Evolutionary conservation across 2,329 filamentous ascomycete genomes (phyloP).

Genomic region (Madurella mycetomatis): DNA sequence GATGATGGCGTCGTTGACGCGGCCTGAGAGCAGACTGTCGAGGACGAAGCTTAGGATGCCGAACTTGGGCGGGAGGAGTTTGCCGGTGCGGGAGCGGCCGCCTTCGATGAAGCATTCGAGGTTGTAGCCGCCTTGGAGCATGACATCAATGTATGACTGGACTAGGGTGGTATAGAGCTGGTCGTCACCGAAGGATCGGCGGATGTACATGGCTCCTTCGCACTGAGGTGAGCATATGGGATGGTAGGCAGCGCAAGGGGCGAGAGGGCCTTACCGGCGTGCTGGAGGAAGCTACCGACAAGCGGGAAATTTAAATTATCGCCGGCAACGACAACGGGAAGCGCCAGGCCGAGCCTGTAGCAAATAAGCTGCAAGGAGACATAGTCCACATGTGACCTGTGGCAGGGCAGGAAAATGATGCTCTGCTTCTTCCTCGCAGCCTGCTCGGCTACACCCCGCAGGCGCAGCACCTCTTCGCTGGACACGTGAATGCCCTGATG

Average conservation of each 20-base stretch:
- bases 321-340: slow-evolving; percentile 89
- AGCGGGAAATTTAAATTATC: slow-evolving; percentile 95
- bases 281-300: slow-evolving; percentile 84
- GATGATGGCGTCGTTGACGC: slow-evolving; percentile 86
- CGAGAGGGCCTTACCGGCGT: slow-evolving; percentile 53
- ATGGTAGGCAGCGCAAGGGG: not conserved
- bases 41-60: slow-evolving; percentile 89
- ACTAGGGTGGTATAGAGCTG: slow-evolving; percentile 87
- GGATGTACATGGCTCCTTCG: slow-evolving; percentile 82
- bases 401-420: slow-evolving; percentile 92
- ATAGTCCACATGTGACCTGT: slow-evolving; percentile 94
- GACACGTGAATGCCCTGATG: slow-evolving; percentile 97
- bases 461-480: slow-evolving; percentile 81
- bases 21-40: slow-evolving; percentile 81
- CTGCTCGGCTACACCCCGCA: slow-evolving; percentile 76
- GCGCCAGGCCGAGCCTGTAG: slow-evolving; percentile 81
- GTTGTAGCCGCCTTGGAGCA: slow-evolving; percentile 88
- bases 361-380: slow-evolving; percentile 93
- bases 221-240: not conserved
- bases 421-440: slow-evolving; percentile 86
- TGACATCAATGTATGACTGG: slow-evolving; percentile 89
- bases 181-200: slow-evolving; percentile 87
- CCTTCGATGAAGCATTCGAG: slow-evolving; percentile 98
- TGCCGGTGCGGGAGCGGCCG: slow-evolving; percentile 86
- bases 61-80: slow-evolving; percentile 90